phyloP scores from a whole-genome alignment of 2,329 filamentous ascomycete species.

The Malbranchea zuffiana region DNA sequence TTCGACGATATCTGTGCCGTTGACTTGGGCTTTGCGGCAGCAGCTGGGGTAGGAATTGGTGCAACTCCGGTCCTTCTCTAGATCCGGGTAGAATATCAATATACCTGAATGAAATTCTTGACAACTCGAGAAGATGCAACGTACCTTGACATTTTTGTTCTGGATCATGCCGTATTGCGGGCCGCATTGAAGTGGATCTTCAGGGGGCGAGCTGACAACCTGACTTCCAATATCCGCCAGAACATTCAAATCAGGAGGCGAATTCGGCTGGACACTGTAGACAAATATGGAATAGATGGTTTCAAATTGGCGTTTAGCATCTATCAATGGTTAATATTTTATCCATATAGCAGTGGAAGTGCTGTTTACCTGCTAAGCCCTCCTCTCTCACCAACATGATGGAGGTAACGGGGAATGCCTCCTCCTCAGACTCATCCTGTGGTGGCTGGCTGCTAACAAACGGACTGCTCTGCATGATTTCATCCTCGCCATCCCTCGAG shows the following conservation, averaged over 20 bases:
- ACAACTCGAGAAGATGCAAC: slow-evolving; percentile 2
- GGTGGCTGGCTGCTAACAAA: slow-evolving; percentile 57
- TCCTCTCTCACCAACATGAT: slow-evolving; percentile 63
- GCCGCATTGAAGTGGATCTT: slow-evolving; percentile 49
- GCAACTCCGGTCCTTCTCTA: slow-evolving; percentile 9
- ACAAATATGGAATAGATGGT: slow-evolving; percentile 70
- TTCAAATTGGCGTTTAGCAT: slow-evolving; percentile 56
- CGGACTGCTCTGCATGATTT: slow-evolving; percentile 53
- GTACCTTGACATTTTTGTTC: slow-evolving; percentile 56
- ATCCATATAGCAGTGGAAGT: neutral
- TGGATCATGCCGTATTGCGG: slow-evolving; percentile 62
- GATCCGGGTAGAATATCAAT: neutral
- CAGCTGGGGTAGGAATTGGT: neutral
- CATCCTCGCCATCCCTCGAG: slow-evolving; percentile 52
- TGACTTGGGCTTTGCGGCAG: too few species aligned
- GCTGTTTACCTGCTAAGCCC: slow-evolving; percentile 51
- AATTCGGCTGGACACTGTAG: slow-evolving; percentile 68
- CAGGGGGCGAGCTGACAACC: slow-evolving; percentile 45
- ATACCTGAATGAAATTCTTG: neutral
- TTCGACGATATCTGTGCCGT: neutral
- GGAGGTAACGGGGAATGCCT: slow-evolving; percentile 43
- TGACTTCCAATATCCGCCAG: slow-evolving; percentile 60
- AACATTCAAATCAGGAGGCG: slow-evolving; percentile 59
- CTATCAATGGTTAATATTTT: slow-evolving; percentile 35
- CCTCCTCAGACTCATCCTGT: slow-evolving; percentile 36